phyloP scores from a whole-genome alignment of 345 rosid species.

The Populus deltoides region DNA sequence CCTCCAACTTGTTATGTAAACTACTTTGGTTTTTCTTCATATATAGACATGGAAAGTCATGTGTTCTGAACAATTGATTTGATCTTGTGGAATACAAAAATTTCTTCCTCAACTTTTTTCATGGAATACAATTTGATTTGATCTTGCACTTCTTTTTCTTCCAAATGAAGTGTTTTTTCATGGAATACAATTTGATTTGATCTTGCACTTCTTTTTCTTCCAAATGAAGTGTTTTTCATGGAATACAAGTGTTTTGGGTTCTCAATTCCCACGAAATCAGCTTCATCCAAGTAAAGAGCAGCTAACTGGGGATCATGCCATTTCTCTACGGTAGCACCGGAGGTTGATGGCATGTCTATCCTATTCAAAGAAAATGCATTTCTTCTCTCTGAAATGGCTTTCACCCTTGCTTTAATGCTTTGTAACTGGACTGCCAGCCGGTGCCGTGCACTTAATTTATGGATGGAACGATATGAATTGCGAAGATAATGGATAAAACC shows the following conservation, averaged over 20 bases:
- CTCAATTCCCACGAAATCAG: constrained; percentile 18
- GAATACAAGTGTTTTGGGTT: background rate
- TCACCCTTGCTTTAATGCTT: background rate
- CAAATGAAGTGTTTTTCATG: too few relatives aligned
- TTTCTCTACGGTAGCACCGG: background rate
- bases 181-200: too few relatives aligned
- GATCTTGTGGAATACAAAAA: too few relatives aligned
- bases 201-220: too few relatives aligned
- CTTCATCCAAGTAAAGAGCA: constrained; percentile 12
- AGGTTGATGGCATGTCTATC: background rate
- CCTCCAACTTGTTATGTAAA: too few relatives aligned
- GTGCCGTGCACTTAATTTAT: background rate
- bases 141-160: too few relatives aligned
- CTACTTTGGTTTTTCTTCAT: too few relatives aligned
- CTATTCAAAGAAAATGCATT: constrained; percentile 6
- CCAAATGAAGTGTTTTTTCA: too few relatives aligned
- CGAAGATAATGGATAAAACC: background rate
- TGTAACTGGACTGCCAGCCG: background rate
- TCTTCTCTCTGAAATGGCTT: background rate
- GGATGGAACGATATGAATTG: background rate
- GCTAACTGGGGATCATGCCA: constrained; percentile 6
- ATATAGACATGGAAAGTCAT: too few relatives aligned
- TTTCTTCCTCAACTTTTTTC: too few relatives aligned
- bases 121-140: too few relatives aligned
- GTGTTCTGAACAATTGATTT: too few relatives aligned